A percentile compares a stretch with the other conserved stretches of the same genome.
phyloP scores from a whole-genome alignment of 306 rosid species.

The Rubus parviflorus region DNA sequence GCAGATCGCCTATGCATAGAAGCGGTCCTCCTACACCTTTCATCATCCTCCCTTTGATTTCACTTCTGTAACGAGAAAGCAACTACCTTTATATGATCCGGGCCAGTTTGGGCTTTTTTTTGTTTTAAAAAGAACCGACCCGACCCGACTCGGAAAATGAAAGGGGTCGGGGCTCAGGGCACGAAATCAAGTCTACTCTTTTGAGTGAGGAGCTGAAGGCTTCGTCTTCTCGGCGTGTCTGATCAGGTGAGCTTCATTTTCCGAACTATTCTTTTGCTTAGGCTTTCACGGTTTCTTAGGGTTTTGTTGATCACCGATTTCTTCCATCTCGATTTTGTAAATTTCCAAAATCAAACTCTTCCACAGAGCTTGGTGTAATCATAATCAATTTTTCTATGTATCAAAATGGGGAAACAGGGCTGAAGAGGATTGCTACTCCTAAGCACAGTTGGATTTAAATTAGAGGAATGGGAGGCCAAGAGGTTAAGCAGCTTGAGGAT shows the following conservation, averaged over 20 bases:
- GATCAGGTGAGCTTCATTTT: slow-evolving; percentile 11
- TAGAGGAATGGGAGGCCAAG: slow-evolving; percentile 60
- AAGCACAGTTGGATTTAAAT: background rate
- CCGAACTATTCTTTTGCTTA: background rate
- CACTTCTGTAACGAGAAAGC: background rate
- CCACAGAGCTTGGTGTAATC: background rate
- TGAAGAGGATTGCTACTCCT: background rate
- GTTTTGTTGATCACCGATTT: background rate
- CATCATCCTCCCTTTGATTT: slow-evolving; percentile 33
- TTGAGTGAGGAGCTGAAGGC: background rate
- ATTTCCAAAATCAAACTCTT: background rate
- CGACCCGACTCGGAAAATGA: background rate
- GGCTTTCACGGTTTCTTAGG: background rate
- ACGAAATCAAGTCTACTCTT: background rate
- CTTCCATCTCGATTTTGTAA: background rate
- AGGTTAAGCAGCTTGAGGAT: slow-evolving; percentile 81
- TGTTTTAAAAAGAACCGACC: background rate
- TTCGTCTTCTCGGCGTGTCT: slow-evolving; percentile 8
- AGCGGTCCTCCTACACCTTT: slow-evolving; percentile 90
- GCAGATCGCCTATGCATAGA: slow-evolving; percentile 83
- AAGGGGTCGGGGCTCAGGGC: background rate
- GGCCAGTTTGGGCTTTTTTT: background rate
- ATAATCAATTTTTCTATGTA: background rate
- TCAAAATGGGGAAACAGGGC: slow-evolving; percentile 1
- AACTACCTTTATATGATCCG: background rate